These are phyloP conservation scores for Prunus padus DNA, from an alignment of 306 rosid genomes.

Conservation along the genomic window DNA sequence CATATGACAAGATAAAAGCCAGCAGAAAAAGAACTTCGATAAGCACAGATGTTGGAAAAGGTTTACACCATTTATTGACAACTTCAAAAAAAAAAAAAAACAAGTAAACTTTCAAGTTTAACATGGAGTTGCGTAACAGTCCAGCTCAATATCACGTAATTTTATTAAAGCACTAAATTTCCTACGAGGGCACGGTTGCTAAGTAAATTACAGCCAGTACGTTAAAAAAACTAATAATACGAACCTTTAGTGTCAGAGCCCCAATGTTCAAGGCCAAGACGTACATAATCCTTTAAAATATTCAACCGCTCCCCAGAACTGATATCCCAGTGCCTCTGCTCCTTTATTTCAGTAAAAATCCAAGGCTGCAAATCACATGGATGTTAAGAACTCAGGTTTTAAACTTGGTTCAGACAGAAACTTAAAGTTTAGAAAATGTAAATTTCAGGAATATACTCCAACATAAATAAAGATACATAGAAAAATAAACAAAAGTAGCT, in stretches of 20 bases:
- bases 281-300: constrained; percentile 72
- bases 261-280: constrained; percentile 89
- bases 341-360: constrained; percentile 92
- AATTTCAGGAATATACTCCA: neutral
- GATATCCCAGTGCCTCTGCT: constrained; percentile 94
- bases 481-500: neutral
- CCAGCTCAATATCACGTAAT: neutral
- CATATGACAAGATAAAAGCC: neutral
- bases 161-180: neutral
- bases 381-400: constrained; percentile 6
- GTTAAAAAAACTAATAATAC: neutral
- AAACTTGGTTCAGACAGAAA: neutral
- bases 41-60: neutral
- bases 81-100: neutral
- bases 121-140: neutral
- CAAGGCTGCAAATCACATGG: constrained; percentile 70
- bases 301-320: constrained; percentile 83
- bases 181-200: neutral
- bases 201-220: neutral
- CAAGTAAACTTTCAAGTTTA: neutral
- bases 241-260: constrained; percentile 95
- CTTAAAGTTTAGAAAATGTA: constrained; percentile 11
- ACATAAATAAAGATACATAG: neutral
- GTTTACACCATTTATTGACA: neutral
- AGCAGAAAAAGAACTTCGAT: neutral